Conservation (phyloP, 1,139 yeast genomes). For the Debaryomyces coudertii region DNA sequence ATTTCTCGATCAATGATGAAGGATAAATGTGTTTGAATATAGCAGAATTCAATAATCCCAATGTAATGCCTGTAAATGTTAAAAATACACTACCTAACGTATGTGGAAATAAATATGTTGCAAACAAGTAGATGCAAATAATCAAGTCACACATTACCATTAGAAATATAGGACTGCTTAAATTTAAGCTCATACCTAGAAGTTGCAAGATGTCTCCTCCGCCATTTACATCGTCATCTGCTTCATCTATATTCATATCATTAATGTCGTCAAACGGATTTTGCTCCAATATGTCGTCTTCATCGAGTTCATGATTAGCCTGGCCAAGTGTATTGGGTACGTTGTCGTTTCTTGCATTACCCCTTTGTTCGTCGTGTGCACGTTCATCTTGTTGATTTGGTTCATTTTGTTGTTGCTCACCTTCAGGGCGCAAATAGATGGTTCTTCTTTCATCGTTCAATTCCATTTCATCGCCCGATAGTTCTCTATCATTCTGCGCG, state of each 20-base stretch:
- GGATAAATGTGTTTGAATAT: slow-evolving; percentile 1
- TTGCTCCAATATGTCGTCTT: slow-evolving; percentile 11
- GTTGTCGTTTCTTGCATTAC: slow-evolving; percentile 16
- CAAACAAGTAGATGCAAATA: slow-evolving; percentile 45
- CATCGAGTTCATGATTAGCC: slow-evolving; percentile 15
- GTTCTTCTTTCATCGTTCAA: slow-evolving; percentile 11
- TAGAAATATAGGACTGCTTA: slow-evolving; percentile 40
- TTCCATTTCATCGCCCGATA: slow-evolving; percentile 12
- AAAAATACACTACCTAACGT: slow-evolving; percentile 45
- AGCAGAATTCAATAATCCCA: slow-evolving; percentile 7
- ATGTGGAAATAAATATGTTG: slow-evolving; percentile 60
- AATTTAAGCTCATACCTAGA: slow-evolving; percentile 39
- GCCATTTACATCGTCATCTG: slow-evolving; percentile 10
- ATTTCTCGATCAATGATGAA: neutral
- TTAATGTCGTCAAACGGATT: slow-evolving; percentile 11
- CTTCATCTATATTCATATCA: slow-evolving; percentile 7
- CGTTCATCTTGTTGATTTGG: neutral
- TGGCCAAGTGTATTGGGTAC: slow-evolving; percentile 1
- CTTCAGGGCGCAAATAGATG: slow-evolving; percentile 10
- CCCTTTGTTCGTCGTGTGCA: slow-evolving; percentile 13
- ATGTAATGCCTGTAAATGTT: slow-evolving; percentile 16
- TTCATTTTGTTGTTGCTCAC: slow-evolving; percentile 3
- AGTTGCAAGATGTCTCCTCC: slow-evolving; percentile 36
- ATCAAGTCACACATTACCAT: slow-evolving; percentile 45
- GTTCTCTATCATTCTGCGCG: slow-evolving; percentile 6